Evolutionary conservation across 495 filamentous ascomycete species (phyloP).

Genomic region (Podospora conica): DNA sequence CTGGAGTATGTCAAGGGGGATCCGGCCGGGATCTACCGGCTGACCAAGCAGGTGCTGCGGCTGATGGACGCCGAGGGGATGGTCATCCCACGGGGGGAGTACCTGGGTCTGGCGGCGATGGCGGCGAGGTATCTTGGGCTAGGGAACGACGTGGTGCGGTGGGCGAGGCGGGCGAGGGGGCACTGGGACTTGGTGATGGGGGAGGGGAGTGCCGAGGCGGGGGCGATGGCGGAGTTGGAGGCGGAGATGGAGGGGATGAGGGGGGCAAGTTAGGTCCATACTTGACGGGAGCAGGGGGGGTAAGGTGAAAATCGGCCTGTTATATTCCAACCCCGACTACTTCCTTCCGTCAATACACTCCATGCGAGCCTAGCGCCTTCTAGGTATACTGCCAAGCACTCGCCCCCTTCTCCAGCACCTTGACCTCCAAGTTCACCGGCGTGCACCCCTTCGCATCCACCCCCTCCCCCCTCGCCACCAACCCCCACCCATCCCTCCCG

Average conservation of each 20-base stretch:
- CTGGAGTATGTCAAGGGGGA: background rate
- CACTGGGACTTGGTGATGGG: conserved; percentile 10
- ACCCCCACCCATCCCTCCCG: conserved; percentile 22
- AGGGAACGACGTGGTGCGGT: background rate
- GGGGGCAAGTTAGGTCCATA: too few species aligned
- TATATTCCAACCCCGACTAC: background rate
- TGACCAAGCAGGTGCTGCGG: background rate
- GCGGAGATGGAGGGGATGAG: background rate
- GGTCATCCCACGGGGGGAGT: conserved; percentile 3
- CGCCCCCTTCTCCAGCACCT: conserved; percentile 12
- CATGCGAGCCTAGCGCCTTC: background rate
- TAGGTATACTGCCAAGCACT: conserved; percentile 33
- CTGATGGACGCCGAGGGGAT: conserved; percentile 6
- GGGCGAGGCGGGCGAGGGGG: background rate
- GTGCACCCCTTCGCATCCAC: conserved; percentile 18
- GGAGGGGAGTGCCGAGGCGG: background rate
- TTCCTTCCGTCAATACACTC: background rate
- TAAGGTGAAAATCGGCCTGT: background rate
- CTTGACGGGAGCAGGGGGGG: background rate
- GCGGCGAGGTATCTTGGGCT: conserved; percentile 1
- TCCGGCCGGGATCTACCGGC: background rate
- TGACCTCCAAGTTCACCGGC: conserved; percentile 27
- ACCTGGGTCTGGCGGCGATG: conserved; percentile 6
- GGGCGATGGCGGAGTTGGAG: conserved; percentile 2
- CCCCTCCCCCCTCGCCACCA: conserved; percentile 23